These are phyloP conservation scores for Trypanosoma avium DNA, from an alignment of 208 protist species.

Conservation along the genomic window DNA sequence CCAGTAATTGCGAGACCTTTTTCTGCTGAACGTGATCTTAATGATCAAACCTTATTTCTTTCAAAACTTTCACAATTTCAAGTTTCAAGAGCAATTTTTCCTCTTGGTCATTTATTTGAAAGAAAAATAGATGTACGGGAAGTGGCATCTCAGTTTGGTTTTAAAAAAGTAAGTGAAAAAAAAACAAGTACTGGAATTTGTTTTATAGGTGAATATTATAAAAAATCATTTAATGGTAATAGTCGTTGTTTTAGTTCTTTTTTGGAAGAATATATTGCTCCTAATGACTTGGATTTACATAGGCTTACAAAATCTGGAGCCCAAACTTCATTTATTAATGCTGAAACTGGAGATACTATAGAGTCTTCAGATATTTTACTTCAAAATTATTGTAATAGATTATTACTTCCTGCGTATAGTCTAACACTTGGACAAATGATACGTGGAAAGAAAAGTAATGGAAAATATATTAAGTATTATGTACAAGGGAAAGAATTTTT, in stretches of 20 bases:
- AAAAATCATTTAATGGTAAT: background rate
- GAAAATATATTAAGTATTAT: constrained; percentile 34
- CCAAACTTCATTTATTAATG: constrained; percentile 53
- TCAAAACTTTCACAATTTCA: constrained; percentile 39
- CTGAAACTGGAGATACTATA: constrained; percentile 26
- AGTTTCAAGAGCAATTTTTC: constrained; percentile 50
- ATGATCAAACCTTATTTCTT: constrained; percentile 79
- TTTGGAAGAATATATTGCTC: constrained; percentile 59
- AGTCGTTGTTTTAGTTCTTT: constrained; percentile 48
- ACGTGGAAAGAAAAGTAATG: constrained; percentile 1
- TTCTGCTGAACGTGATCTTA: constrained; percentile 55
- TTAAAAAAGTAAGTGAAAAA: constrained; percentile 31
- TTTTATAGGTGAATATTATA: constrained; percentile 50
- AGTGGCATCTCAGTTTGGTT: constrained; percentile 34
- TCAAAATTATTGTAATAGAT: background rate
- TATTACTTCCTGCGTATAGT: constrained; percentile 52
- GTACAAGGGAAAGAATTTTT: constrained; percentile 54
- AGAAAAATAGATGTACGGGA: constrained; percentile 64
- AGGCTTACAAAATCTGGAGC: background rate
- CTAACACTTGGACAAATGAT: constrained; percentile 79
- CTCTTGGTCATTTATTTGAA: constrained; percentile 68
- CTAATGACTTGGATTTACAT: background rate
- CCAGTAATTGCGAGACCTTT: constrained; percentile 55
- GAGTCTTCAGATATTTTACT: constrained; percentile 11
- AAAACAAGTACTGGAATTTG: constrained; percentile 84